These are phyloP conservation scores for Cryomyces minteri DNA, from an alignment of 495 filamentous ascomycete species.

Conservation along the genomic window DNA sequence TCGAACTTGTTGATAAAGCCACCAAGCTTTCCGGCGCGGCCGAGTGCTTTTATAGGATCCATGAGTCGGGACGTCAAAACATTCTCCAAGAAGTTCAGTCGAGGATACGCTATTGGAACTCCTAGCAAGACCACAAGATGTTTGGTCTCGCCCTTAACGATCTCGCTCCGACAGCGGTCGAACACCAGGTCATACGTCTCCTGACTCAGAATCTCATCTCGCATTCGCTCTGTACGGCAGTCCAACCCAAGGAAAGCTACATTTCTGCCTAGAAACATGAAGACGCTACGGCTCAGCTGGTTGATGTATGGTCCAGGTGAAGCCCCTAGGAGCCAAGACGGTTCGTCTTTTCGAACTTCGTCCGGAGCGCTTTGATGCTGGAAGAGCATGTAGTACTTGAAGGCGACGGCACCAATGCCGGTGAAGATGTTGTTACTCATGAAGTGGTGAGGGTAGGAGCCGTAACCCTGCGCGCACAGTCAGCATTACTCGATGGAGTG, in stretches of 20 bases:
- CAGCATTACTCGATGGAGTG: too few relatives aligned
- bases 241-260: slow-evolving; percentile 77
- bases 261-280: slow-evolving; percentile 61
- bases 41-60: slow-evolving; percentile 76
- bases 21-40: slow-evolving; percentile 64
- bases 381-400: slow-evolving; percentile 97
- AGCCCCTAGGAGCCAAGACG: slow-evolving; percentile 75
- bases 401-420: slow-evolving; percentile 75
- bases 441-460: slow-evolving; percentile 80
- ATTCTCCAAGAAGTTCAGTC: slow-evolving; percentile 59
- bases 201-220: slow-evolving; percentile 60
- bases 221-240: slow-evolving; percentile 76
- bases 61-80: slow-evolving; percentile 64
- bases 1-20: slow-evolving; percentile 76
- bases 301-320: slow-evolving; percentile 83
- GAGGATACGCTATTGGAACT: slow-evolving; percentile 76
- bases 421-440: slow-evolving; percentile 84
- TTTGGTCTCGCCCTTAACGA: slow-evolving; percentile 64
- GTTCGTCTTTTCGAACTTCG: slow-evolving; percentile 65
- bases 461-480: slow-evolving; percentile 38
- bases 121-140: slow-evolving; percentile 70
- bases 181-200: slow-evolving; percentile 72
- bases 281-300: slow-evolving; percentile 66
- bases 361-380: slow-evolving; percentile 78
- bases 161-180: slow-evolving; percentile 63